phyloP scores from a whole-genome alignment of 306 rosid species.

The Oemleria cerasiformis region DNA sequence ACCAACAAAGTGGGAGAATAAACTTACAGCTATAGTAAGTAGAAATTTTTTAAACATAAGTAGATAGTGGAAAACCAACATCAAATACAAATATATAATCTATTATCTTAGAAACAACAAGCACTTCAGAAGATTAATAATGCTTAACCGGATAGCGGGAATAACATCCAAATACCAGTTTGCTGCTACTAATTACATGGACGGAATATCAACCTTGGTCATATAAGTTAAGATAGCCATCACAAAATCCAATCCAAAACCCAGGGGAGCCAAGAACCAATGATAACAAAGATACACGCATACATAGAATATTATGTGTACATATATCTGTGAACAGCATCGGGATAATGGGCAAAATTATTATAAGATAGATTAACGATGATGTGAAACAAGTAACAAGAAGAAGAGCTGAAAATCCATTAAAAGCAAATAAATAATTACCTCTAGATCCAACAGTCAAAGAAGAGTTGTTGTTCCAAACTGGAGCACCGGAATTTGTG shows the following conservation, averaged over 20 bases:
- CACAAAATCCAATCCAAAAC: too few relatives aligned
- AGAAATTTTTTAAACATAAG: background rate
- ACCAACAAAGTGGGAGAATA: background rate
- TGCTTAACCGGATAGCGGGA: background rate
- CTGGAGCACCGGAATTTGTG: background rate
- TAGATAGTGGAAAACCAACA: background rate
- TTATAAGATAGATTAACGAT: background rate
- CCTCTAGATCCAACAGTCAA: background rate
- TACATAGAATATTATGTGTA: background rate
- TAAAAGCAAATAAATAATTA: background rate
- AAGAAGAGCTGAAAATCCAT: background rate
- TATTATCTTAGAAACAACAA: background rate
- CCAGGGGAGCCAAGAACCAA: too few relatives aligned
- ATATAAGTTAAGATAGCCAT: too few relatives aligned
- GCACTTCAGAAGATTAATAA: background rate
- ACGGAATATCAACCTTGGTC: background rate
- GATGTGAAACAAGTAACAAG: background rate
- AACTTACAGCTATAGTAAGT: background rate
- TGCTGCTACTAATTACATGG: background rate
- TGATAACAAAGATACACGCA: background rate
- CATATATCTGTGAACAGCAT: too few relatives aligned
- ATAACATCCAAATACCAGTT: background rate
- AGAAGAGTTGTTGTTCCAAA: conserved; percentile 1
- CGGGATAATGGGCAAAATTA: background rate
- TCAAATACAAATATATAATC: background rate